These are phyloP conservation scores for Debaryomyces subglobosus DNA, from an alignment of 1,139 yeast species.

Conservation along the genomic window DNA sequence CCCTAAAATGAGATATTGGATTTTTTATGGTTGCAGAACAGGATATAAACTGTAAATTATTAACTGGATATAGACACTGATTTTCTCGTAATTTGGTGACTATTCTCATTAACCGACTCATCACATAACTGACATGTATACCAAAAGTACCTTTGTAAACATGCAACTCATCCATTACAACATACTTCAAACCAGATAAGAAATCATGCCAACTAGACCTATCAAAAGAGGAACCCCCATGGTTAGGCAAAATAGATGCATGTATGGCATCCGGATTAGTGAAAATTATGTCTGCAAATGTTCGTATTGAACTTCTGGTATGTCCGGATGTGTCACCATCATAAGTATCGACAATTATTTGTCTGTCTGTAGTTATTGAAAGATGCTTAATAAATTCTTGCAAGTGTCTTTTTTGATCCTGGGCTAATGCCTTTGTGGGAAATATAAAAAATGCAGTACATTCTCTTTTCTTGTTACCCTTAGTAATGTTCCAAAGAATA, in stretches of 20 bases:
- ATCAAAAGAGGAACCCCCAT: slow-evolving; percentile 33
- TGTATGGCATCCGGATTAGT: slow-evolving; percentile 96
- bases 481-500: slow-evolving; percentile 44
- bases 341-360: slow-evolving; percentile 68
- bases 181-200: slow-evolving; percentile 61
- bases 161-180: slow-evolving; percentile 90
- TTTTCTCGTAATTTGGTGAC: slow-evolving; percentile 13
- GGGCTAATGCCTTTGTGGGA: slow-evolving; percentile 97
- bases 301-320: slow-evolving; percentile 55
- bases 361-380: slow-evolving; percentile 32
- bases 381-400: slow-evolving; percentile 56
- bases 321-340: slow-evolving; percentile 87
- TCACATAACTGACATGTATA: slow-evolving; percentile 81
- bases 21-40: slow-evolving; percentile 90
- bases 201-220: slow-evolving; percentile 65
- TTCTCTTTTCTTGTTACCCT: slow-evolving; percentile 22
- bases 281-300: slow-evolving; percentile 75
- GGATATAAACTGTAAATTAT: slow-evolving; percentile 63
- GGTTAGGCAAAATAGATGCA: slow-evolving; percentile 77
- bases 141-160: slow-evolving; percentile 91
- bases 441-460: slow-evolving; percentile 82
- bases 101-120: slow-evolving; percentile 61
- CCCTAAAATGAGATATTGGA: slow-evolving; percentile 70
- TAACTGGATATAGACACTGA: slow-evolving; percentile 5
- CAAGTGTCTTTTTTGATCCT: slow-evolving; percentile 87